Percentiles rank a stretch among this genome's conserved stretches.
phyloP scores from a whole-genome alignment of 2,329 filamentous ascomycete genomes.

The Daldinia sp. region DNA sequence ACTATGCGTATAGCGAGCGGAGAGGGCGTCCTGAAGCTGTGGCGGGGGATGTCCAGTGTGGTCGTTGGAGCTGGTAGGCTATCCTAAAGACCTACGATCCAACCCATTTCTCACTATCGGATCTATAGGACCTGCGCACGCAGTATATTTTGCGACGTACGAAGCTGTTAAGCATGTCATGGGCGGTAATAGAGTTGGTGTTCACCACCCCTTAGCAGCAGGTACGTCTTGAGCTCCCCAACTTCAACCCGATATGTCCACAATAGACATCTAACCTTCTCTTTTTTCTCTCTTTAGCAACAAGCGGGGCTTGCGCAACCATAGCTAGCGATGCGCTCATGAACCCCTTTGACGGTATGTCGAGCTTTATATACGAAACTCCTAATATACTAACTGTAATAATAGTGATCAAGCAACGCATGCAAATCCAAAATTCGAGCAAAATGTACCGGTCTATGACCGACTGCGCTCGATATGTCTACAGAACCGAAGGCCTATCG shows the following conservation, averaged over 20 bases:
- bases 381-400: neutral
- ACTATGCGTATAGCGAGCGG: constrained; percentile 91
- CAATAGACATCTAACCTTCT: constrained; percentile 24
- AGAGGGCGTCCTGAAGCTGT: constrained; percentile 91
- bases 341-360: constrained; percentile 97
- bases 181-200: constrained; percentile 88
- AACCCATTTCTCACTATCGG: constrained; percentile 40
- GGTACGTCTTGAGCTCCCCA: constrained; percentile 65
- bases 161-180: constrained; percentile 96
- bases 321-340: constrained; percentile 98
- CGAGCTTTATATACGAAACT: neutral
- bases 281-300: constrained; percentile 66
- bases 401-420: constrained; percentile 97
- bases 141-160: constrained; percentile 98
- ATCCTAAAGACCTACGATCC: constrained; percentile 17
- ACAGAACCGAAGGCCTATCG: constrained; percentile 84
- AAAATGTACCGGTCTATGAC: constrained; percentile 85
- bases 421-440: constrained; percentile 97
- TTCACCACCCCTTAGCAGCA: constrained; percentile 92
- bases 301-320: constrained; percentile 93
- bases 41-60: constrained; percentile 96
- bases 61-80: constrained; percentile 89
- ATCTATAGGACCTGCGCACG: constrained; percentile 85
- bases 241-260: constrained; percentile 7
- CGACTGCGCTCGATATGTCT: constrained; percentile 90